Evolutionary conservation across 1,284 basidiomycete species (phyloP).

Genomic region (Pascua sp.): DNA sequence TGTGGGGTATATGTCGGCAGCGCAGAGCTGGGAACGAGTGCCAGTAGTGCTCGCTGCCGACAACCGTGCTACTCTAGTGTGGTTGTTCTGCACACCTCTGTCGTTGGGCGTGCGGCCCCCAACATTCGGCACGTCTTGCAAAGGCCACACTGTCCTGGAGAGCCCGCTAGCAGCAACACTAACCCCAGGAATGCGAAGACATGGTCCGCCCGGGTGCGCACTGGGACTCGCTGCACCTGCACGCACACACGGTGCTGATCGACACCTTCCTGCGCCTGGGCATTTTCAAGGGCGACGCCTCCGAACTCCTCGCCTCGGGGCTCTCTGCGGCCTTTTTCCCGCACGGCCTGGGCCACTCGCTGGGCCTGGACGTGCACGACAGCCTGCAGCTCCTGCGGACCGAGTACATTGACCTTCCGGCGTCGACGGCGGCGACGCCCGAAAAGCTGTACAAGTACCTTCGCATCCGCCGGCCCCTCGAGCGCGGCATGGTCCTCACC

Average conservation of each 20-base stretch:
- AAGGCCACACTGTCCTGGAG: too few species aligned
- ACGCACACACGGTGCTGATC: constrained; percentile 73
- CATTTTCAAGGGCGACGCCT: constrained; percentile 64
- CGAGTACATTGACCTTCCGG: constrained; percentile 29
- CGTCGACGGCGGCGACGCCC: constrained; percentile 51
- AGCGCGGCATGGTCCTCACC: constrained; percentile 71
- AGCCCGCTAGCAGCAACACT: too few species aligned
- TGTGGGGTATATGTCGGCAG: too few species aligned
- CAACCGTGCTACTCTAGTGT: too few species aligned
- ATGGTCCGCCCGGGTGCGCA: constrained; percentile 68
- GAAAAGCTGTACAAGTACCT: constrained; percentile 69
- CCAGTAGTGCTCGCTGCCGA: too few species aligned
- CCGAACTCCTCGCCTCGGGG: constrained; percentile 68
- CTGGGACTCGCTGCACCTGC: constrained; percentile 79
- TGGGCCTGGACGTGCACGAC: constrained; percentile 83
- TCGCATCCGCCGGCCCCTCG: constrained; percentile 66
- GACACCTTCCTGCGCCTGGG: constrained; percentile 75
- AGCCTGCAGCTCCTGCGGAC: constrained; percentile 41
- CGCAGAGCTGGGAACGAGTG: too few species aligned
- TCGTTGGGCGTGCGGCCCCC: too few species aligned
- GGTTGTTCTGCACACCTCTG: too few species aligned
- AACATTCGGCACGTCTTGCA: too few species aligned
- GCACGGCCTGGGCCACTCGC: constrained; percentile 79
- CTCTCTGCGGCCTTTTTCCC: constrained; percentile 82
- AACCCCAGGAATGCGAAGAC: constrained; percentile 51